Evolutionary conservation across 2,329 filamentous ascomycete genomes (phyloP), one percentile per base, ranked within the genome.

Genomic region (Hysterium pulicare): DNA sequence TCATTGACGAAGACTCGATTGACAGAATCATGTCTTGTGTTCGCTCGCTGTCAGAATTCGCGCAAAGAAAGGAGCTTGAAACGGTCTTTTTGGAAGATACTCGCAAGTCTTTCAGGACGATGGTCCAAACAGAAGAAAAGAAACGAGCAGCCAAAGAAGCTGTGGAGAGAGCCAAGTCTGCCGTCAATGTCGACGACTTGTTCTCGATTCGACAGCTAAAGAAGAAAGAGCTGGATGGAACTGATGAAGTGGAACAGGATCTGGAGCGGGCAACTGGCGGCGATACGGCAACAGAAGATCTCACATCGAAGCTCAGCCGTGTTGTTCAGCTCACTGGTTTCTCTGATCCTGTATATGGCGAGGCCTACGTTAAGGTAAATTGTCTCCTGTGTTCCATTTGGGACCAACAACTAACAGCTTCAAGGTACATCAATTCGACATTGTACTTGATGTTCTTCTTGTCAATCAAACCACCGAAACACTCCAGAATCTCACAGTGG

Each of bases 371-470:
- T 61, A n/a, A n/a, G n/a, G n/a, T n/a, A n/a, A n/a, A n/a, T n/a
- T n/a, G n/a, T n/a, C n/a, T n/a, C n/a, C n/a, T n/a, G n/a, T n/a
- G n/a, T n/a, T n/a, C n/a, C n/a, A n/a, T n/a, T n/a, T n/a, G n/a
- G n/a, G n/a, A n/a, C n/a, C n/a, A n/a, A n/a, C n/a, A n/a, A n/a
- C n/a, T n/a, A n/a, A n/a, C n/a, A n/a, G n/a, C n/a, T n/a, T n/a
- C n/a, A 95, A 95, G 67, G 91, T 98, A 8, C 90, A 97, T 67
- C 93, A 98, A 67, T 98, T 98, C 61, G 93, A 98, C 62, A 98
- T 98, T 58, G 86, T 98, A 13, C 78, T 98, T 20, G 93, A 98
- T 61, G 93, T 98, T 7, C 79, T 98, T 3, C 77, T 98, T 17
- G 93, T 98, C 59, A 98, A 98, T 69, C 93, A 98, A 70, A 97